These are phyloP conservation scores for Symbiotaphrina buchneri DNA, from an alignment of 495 filamentous ascomycete genomes.

Conservation along the genomic window DNA sequence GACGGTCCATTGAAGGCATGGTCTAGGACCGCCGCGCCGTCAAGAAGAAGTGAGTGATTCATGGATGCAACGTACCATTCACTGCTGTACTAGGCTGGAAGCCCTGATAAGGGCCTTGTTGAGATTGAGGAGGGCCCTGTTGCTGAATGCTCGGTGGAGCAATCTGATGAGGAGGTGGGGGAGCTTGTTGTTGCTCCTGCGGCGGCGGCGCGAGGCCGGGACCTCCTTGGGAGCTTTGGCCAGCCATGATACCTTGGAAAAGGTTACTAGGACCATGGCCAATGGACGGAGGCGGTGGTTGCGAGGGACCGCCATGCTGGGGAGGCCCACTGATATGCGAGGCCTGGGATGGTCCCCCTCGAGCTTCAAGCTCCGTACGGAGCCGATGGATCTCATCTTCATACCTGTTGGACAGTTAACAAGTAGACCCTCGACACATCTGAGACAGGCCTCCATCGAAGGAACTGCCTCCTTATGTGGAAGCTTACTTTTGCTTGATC, in stretches of 20 bases:
- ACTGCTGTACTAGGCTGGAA: conserved; percentile 40
- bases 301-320: conserved; percentile 56
- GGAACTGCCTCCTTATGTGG: neutral
- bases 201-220: conserved; percentile 67
- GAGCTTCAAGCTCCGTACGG: conserved; percentile 70
- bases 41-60: conserved; percentile 6
- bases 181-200: conserved; percentile 29
- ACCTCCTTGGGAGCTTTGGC: conserved; percentile 60
- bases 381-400: conserved; percentile 76
- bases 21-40: neutral
- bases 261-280: conserved; percentile 82
- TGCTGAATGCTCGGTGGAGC: conserved; percentile 1
- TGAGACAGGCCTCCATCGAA: neutral
- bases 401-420: conserved; percentile 33
- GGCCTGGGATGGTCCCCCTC: conserved; percentile 45
- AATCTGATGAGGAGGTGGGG: conserved; percentile 19
- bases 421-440: conserved; percentile 2
- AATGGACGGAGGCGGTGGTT: conserved; percentile 65
- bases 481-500: conserved; percentile 71
- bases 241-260: conserved; percentile 90
- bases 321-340: conserved; percentile 37
- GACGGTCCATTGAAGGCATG: neutral
- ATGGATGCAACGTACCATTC: conserved; percentile 31
- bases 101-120: conserved; percentile 31
- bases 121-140: conserved; percentile 7